Evolutionary conservation across 176 grass and related monocot species (phyloP).

Genomic region (Poa annua): DNA sequence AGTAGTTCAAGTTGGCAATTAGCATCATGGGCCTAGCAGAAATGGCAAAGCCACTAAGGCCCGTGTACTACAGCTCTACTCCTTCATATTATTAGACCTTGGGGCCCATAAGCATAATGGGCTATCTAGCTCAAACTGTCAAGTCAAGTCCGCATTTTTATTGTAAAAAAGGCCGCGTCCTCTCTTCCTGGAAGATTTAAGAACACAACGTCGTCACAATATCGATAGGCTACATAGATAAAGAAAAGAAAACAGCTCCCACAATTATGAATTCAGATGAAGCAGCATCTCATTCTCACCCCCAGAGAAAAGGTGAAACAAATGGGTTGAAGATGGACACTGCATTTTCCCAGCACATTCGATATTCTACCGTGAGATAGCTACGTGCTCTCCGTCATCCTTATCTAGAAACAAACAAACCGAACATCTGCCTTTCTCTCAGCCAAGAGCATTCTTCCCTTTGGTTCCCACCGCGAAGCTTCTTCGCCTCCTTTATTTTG

Average conservation of each 20-base stretch:
- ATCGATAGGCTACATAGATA: neutral
- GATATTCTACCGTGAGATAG: conserved; percentile 32
- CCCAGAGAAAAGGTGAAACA: neutral
- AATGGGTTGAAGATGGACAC: conserved; percentile 6
- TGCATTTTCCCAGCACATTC: neutral
- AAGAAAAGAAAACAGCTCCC: neutral
- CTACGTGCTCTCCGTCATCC: conserved; percentile 33
- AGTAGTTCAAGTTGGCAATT: neutral
- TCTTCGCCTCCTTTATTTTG: conserved; percentile 6
- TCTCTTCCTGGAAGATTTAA: neutral
- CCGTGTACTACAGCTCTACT: neutral
- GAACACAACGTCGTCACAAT: too few species aligned
- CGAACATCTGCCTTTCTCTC: neutral
- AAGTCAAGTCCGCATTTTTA: neutral
- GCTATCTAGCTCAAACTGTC: neutral
- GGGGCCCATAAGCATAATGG: neutral
- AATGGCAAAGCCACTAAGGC: neutral
- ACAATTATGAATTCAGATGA: conserved; percentile 17
- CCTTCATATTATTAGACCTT: neutral
- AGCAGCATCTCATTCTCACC: conserved; percentile 30
- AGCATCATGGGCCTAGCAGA: conserved; percentile 3
- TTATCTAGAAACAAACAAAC: conserved; percentile 37
- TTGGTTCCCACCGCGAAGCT: neutral
- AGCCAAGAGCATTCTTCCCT: conserved; percentile 19
- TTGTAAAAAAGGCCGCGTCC: neutral